Evolutionary conservation across 345 rosid species (phyloP), one percentile per base, ranked within the genome.

Genomic region (Xanthoceras sorbifolium): DNA sequence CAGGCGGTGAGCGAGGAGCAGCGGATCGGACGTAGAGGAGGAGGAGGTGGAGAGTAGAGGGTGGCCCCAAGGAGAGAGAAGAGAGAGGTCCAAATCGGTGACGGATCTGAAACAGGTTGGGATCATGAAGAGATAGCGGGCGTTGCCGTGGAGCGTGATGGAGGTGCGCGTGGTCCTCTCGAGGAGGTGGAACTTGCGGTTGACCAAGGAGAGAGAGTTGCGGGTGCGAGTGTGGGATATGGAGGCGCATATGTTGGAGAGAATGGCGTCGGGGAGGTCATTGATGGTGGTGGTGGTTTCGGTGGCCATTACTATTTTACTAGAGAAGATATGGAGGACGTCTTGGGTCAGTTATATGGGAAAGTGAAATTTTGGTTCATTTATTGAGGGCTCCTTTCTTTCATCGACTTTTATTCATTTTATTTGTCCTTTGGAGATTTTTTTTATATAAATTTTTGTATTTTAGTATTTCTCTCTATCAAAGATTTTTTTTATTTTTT

Each of bases 91-190:
- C 36, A 96, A 89, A 63, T 80, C 71, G 18, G 89, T 83, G 18
- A 96, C 88, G 9, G 89, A 84, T 71, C 90, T 81, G 92, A 96
- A 96, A 42, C 90, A 84, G 50, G 60, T 73, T 0, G 97, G 98
- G 71, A 90, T 77, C 69, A 59, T 70, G 83, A 48, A 69, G 69
- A 94, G 91, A 76, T 96, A 87, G n/a, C 88, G 87, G 20, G 89
- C 87, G 84, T 90, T 96, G 71, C 98, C 98, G 0, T 97, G 98
- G 93, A 96, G 93, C 61, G 93, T 76, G 84, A 96, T 90, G 65
- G 81, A 83, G 50, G 86, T 46, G 85, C 97, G 97, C 57, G 98
- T 91, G 61, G 93, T 69, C 44, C 97, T 76, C 72, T 96, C 99
- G 0, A 92, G 83, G 4, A 85, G 72, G 15, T 84, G 87, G 86